phyloP scores from a whole-genome alignment of 305 asterid genomes.

The Galium porrigens region DNA sequence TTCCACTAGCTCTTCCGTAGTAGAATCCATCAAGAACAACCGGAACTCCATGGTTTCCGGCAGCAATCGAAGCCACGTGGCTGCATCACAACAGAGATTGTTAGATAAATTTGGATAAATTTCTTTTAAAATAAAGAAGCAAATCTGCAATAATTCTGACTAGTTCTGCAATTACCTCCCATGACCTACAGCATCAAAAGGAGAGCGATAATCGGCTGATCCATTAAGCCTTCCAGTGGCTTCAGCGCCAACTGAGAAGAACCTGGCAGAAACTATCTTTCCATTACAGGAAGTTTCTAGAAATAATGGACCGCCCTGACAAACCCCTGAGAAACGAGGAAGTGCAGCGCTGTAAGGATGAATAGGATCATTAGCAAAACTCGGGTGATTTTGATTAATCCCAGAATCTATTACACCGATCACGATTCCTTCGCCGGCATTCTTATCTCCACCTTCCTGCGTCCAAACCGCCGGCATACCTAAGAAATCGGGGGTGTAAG shows the following conservation, averaged over 20 bases:
- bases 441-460: slow-evolving; percentile 39
- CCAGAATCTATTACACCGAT: slow-evolving; percentile 80
- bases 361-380: slow-evolving; percentile 53
- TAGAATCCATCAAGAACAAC: slow-evolving; percentile 71
- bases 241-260: slow-evolving; percentile 54
- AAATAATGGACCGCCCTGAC: slow-evolving; percentile 60
- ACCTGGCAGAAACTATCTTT: slow-evolving; percentile 71
- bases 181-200: slow-evolving; percentile 77
- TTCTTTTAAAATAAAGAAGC: too few relatives aligned
- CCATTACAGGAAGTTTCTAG: slow-evolving; percentile 60
- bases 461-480: slow-evolving; percentile 56
- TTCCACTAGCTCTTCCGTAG: slow-evolving; percentile 80
- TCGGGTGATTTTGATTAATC: slow-evolving; percentile 56
- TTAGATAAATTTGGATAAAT: background rate
- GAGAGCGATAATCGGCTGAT: slow-evolving; percentile 45
- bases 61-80: slow-evolving; percentile 89
- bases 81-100: slow-evolving; percentile 22
- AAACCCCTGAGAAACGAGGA: slow-evolving; percentile 49
- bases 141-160: too few relatives aligned
- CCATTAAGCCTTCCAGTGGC: slow-evolving; percentile 43
- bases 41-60: slow-evolving; percentile 77
- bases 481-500: slow-evolving; percentile 47
- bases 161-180: slow-evolving; percentile 38
- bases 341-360: slow-evolving; percentile 22
- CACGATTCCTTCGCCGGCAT: slow-evolving; percentile 78